phyloP scores from a whole-genome alignment of 2,329 filamentous ascomycete species.

The Neobulgaria alba region DNA sequence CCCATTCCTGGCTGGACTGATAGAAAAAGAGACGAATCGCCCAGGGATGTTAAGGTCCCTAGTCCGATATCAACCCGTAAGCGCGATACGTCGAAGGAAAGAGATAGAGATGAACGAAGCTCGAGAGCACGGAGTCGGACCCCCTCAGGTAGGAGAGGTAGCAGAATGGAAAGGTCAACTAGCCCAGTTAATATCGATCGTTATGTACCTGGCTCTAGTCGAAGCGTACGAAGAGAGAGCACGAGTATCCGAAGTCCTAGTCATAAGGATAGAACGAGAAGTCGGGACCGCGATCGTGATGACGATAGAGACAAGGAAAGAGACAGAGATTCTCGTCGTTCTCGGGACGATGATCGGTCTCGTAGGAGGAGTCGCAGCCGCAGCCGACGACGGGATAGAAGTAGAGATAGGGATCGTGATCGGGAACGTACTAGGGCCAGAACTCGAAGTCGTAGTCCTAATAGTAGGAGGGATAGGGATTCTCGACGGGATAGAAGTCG shows the following conservation, averaged over 20 bases:
- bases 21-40: constrained; percentile 7
- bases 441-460: constrained; percentile 13
- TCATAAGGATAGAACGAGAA: constrained; percentile 21
- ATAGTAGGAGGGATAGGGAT: constrained; percentile 12
- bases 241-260: constrained; percentile 12
- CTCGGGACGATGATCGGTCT: constrained; percentile 10
- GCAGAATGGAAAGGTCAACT: constrained; percentile 25
- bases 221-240: constrained; percentile 19
- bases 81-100: constrained; percentile 26
- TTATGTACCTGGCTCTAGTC: constrained; percentile 25
- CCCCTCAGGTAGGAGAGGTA: constrained; percentile 17
- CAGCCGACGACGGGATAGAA: constrained; percentile 16
- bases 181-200: constrained; percentile 28
- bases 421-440: constrained; percentile 10
- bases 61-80: constrained; percentile 22
- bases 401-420: constrained; percentile 12
- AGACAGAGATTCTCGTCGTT: constrained; percentile 13
- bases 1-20: constrained; percentile 39
- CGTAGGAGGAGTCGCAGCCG: constrained; percentile 13
- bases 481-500: constrained; percentile 16
- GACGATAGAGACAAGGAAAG: constrained; percentile 16
- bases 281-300: constrained; percentile 20
- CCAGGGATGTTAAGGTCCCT: constrained; percentile 8
- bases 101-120: constrained; percentile 25
- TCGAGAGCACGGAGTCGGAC: constrained; percentile 27